These are phyloP conservation scores for Phellinidium pouzarii DNA, from an alignment of 1,284 basidiomycete species.

Conservation along the genomic window DNA sequence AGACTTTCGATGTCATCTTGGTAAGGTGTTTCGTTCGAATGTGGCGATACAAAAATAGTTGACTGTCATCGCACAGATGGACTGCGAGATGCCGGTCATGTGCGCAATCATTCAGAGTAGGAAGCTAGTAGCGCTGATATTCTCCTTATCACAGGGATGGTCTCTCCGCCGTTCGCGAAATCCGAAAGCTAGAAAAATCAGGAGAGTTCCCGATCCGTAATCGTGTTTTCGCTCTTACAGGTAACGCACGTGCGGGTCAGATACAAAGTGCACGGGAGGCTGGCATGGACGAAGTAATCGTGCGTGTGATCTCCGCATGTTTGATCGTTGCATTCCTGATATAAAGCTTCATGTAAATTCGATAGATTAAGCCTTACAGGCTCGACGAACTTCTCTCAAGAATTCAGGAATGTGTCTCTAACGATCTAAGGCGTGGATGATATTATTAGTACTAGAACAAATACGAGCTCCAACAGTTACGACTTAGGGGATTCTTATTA, in stretches of 20 bases:
- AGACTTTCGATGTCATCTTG: slow-evolving; percentile 24
- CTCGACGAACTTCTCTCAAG: slow-evolving; percentile 23
- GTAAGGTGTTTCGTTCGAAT: slow-evolving; percentile 15
- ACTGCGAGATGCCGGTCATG: slow-evolving; percentile 29
- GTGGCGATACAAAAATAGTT: background rate
- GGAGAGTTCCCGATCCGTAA: slow-evolving; percentile 22
- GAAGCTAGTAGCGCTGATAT: background rate
- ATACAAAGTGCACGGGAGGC: slow-evolving; percentile 23
- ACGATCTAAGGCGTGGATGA: background rate
- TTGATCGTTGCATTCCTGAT: background rate
- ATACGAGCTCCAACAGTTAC: too few species aligned
- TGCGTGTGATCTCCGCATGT: slow-evolving; percentile 13
- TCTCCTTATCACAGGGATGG: slow-evolving; percentile 21
- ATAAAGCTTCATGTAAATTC: background rate
- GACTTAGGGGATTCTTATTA: too few species aligned
- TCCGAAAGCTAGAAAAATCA: slow-evolving; percentile 23
- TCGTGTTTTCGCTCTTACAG: slow-evolving; percentile 25
- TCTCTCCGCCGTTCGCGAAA: slow-evolving; percentile 26
- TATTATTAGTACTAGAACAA: background rate
- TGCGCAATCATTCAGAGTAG: slow-evolving; percentile 6
- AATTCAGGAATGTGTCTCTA: slow-evolving; percentile 12
- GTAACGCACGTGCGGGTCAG: slow-evolving; percentile 24
- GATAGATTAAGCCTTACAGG: slow-evolving; percentile 22
- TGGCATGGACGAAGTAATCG: slow-evolving; percentile 25
- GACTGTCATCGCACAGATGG: slow-evolving; percentile 22